Percentiles rank a stretch among this genome's conserved stretches.
These are phyloP conservation scores for Alternaria conjuncta DNA, from an alignment of 2,329 filamentous ascomycete species.

Conservation along the genomic window DNA sequence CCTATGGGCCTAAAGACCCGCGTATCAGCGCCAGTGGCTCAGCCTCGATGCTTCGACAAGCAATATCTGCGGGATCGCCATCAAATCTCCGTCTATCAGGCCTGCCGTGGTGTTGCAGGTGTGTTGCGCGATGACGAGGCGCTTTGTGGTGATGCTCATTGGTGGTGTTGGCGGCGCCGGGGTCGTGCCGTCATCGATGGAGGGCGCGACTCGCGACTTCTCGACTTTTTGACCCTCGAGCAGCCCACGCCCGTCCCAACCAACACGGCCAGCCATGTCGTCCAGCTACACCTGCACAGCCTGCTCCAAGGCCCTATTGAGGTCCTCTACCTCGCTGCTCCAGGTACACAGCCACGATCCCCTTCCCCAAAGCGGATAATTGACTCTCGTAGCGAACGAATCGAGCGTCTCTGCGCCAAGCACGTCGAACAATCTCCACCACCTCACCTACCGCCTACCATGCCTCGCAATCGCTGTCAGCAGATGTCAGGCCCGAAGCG, in stretches of 20 bases:
- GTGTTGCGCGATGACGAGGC: neutral
- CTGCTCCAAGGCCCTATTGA: slow-evolving; percentile 40
- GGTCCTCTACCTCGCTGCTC: slow-evolving; percentile 18
- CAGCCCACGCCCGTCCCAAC: slow-evolving; percentile 6
- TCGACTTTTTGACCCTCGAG: slow-evolving; percentile 26
- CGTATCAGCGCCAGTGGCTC: neutral
- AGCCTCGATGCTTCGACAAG: neutral
- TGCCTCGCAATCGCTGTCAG: slow-evolving; percentile 25
- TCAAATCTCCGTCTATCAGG: neutral
- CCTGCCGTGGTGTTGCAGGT: neutral
- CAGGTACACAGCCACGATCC: slow-evolving; percentile 22
- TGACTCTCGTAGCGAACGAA: slow-evolving; percentile 33
- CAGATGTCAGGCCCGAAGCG: slow-evolving; percentile 21
- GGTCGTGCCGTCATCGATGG: slow-evolving; percentile 44
- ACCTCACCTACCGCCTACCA: slow-evolving; percentile 29
- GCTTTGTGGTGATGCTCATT: slow-evolving; percentile 16
- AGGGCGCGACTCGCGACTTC: slow-evolving; percentile 31
- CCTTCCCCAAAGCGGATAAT: neutral
- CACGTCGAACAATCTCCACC: slow-evolving; percentile 34
- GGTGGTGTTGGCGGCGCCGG: slow-evolving; percentile 12
- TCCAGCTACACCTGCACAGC: slow-evolving; percentile 46
- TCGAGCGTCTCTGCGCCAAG: slow-evolving; percentile 22
- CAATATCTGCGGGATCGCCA: neutral
- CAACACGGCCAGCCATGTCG: slow-evolving; percentile 38
- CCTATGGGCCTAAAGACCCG: neutral